Evolutionary conservation across 768 basidiomycete genomes (phyloP), one percentile per base, ranked within the genome.

Genomic region (Naematelia aurantialba): DNA sequence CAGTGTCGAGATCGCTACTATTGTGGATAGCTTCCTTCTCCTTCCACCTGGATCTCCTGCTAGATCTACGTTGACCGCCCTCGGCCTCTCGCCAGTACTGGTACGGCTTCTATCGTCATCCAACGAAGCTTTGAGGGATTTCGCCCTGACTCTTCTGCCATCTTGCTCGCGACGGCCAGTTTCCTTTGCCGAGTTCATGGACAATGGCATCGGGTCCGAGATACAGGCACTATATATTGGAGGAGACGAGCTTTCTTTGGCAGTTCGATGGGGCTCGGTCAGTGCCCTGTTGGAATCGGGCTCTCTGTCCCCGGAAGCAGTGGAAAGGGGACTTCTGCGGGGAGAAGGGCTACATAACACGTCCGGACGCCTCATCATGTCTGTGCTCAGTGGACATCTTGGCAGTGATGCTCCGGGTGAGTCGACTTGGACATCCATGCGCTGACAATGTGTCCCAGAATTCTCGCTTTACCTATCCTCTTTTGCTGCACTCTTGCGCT

Each of bases 381-480:
- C 65, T 2, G 59, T 63, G 12, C n/a, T 74, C 5, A 58, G 58
- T 24, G 48, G 53, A 22, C 21, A 60, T 13, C 55, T 74, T 1
- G 72, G 68, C 0, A 59, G 57, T 17, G 57, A 63, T 12, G 25
- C 59, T n/a, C 24, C 45, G 1, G 45, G 58, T 60, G n/a, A 45
- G 59, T 45, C 34, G 5, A 12, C 3, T 27, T 46, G 19, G 25
- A 13, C 21, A 4, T 30, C 1, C 3, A 22, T 21, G 26, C n/a
- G 1, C 21, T 57, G 26, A 52, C 52, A 13, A n/a, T n/a, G n/a
- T 47, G 56, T 21, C 45, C 29, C 42, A 60, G 58, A 63, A 3
- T 66, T 63, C 58, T 63, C 61, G 19, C 57, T 34, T 11, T 53
- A 67, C 34, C 45, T 58, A 26, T 64, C 88, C 85, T 88, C 62